Percentiles rank a stretch among this genome's conserved stretches.
phyloP scores from a whole-genome alignment of 1,284 basidiomycete genomes.

The Boletus subluridellus region DNA sequence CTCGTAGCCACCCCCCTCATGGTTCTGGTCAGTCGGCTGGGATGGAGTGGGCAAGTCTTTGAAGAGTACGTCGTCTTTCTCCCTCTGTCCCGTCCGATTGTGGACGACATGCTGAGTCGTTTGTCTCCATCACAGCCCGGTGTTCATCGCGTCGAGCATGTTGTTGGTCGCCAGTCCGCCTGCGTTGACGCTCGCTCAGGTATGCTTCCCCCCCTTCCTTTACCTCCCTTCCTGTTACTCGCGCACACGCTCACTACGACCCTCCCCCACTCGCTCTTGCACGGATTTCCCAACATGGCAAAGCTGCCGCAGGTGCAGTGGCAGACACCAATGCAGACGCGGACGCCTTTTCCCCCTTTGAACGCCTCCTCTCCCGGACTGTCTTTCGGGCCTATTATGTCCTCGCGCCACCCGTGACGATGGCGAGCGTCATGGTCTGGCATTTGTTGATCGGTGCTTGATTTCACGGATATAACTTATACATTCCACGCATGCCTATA shows the following conservation, averaged over 20 bases:
- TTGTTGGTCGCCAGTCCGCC: slow-evolving; percentile 77
- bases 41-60: slow-evolving; percentile 46
- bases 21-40: slow-evolving; percentile 53
- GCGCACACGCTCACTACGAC: background rate
- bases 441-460: slow-evolving; percentile 53
- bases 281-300: slow-evolving; percentile 23
- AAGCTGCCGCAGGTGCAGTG: background rate
- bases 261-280: too few species aligned
- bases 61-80: slow-evolving; percentile 59
- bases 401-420: slow-evolving; percentile 77
- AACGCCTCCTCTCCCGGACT: slow-evolving; percentile 80
- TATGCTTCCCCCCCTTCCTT: slow-evolving; percentile 26
- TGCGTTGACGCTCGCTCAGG: slow-evolving; percentile 77
- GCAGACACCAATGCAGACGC: background rate
- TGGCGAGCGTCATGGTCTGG: slow-evolving; percentile 72
- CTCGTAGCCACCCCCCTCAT: slow-evolving; percentile 72
- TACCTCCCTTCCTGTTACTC: too few species aligned
- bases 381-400: slow-evolving; percentile 83
- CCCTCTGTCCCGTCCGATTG: slow-evolving; percentile 11
- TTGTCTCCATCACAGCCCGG: slow-evolving; percentile 52
- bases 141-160: slow-evolving; percentile 79
- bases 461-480: background rate
- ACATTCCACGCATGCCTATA: background rate
- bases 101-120: slow-evolving; percentile 4
- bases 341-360: slow-evolving; percentile 48